Percentiles rank a stretch among this genome's conserved stretches.
Evolutionary conservation across 306 rosid species (phyloP).

Genomic region (Fragaria ananassa): DNA sequence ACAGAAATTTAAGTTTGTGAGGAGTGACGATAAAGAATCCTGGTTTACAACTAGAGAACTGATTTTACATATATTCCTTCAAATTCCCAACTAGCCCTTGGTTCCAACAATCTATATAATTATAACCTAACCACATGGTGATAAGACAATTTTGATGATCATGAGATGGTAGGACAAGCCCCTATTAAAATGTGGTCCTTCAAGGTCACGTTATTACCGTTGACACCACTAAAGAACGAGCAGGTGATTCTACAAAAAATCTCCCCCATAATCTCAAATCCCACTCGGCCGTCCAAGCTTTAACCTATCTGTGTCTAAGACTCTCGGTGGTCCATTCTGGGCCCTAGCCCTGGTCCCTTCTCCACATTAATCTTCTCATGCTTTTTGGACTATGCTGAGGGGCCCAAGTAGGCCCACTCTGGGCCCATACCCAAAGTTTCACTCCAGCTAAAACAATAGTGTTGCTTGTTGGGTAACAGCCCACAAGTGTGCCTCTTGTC

Average conservation of each 20-base stretch:
- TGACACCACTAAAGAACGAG: neutral
- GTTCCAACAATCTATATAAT: no score
- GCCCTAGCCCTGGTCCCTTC: constrained; percentile 4
- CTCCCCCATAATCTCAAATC: neutral
- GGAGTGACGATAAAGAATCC: no score
- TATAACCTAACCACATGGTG: no score
- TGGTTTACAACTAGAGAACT: no score
- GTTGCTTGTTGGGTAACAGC: constrained; percentile 21
- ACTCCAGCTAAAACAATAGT: neutral
- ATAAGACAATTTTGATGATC: neutral
- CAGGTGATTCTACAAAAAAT: neutral
- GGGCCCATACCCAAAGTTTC: constrained; percentile 24
- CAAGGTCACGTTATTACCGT: neutral
- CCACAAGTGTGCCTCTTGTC: constrained; percentile 40
- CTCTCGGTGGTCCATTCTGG: constrained; percentile 1
- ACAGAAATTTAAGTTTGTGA: no score
- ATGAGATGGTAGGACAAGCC: neutral
- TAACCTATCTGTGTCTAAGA: no score
- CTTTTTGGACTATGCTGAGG: neutral
- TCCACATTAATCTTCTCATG: constrained; percentile 6
- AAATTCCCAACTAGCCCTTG: no score
- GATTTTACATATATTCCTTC: no score
- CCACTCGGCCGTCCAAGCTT: neutral
- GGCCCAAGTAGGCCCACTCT: neutral
- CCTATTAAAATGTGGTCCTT: neutral